Evolutionary conservation across 306 rosid genomes (phyloP), one percentile per base, ranked within the genome.

Genomic region (Cucurbita pepo): DNA sequence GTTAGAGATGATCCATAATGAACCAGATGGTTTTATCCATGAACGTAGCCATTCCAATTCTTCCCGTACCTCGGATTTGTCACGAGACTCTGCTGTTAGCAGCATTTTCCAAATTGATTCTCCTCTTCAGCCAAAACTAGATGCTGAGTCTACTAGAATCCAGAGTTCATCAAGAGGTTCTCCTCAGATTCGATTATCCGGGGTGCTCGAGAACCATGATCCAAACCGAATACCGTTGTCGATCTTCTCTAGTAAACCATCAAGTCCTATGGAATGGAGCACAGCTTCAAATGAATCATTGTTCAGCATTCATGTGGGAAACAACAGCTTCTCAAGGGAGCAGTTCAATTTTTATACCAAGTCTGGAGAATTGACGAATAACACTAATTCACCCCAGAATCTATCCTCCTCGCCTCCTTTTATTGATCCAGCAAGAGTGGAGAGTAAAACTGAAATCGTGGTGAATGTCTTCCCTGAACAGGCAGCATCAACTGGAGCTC

Each of bases 181-280:
- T 57, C 8, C 66, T n/a, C 71, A 45, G 13, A 48, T 36, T 12
- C 61, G 36, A 63, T 41, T 50, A n/a, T 38, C 60, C 16, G 78
- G 63, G 7, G 22, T 12, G 11, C 40, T 50, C 7, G 60, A 15
- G 36, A 40, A 34, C 48, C 56, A 75, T 5, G 78, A 75, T n/a
- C 78, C 78, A 9, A 63, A 50, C 38, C 34, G 78, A 37, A 62
- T 75, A 16, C 78, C 78, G 0, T 4, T 48, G 7, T 75, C 78
- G 6, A 63, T 75, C 34, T 75, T 75, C 61, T 30, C 78, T 50
- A 10, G 72, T 48, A 75, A 7, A 75, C 61, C 78, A 18, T 62
- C 78, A n/a, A 75, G 63, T 51, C 78, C 78, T 2, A 75, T 8
- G 60, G 78, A 75, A 60, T 75, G 78, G 78, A 75, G 78, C 55